Conservation (phyloP, 2,329 filamentous ascomycete species). For the Phialophora expanda region DNA sequence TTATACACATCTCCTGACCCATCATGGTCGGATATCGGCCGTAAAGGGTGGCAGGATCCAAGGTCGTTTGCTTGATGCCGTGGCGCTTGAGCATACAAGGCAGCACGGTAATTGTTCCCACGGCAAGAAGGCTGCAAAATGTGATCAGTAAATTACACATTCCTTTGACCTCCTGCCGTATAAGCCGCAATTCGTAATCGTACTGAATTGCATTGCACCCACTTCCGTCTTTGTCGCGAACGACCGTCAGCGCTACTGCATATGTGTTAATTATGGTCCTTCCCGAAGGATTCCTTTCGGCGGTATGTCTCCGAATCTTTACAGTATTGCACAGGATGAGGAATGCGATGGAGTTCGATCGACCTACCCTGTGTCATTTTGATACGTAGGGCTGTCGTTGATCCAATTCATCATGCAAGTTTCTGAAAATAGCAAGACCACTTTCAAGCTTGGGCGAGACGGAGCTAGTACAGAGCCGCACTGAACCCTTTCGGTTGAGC, state of each 20-base stretch:
- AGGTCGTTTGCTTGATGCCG: background rate
- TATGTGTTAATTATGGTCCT: background rate
- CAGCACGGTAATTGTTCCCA: background rate
- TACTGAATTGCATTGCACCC: background rate
- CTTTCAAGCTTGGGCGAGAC: background rate
- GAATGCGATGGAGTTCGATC: background rate
- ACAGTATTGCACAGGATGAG: background rate
- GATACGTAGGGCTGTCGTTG: background rate
- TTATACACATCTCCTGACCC: background rate
- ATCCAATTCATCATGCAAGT: background rate
- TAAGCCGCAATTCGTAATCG: background rate
- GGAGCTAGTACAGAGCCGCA: background rate
- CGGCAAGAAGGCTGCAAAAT: constrained; percentile 5
- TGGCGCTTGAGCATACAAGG: background rate
- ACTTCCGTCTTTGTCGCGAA: background rate
- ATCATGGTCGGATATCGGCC: background rate
- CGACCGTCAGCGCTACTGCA: constrained; percentile 8
- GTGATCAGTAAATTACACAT: constrained; percentile 2
- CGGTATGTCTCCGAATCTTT: constrained; percentile 15
- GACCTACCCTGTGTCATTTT: background rate
- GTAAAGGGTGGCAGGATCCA: background rate
- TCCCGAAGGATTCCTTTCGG: no score
- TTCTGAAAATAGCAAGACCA: background rate
- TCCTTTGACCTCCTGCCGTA: constrained; percentile 8
- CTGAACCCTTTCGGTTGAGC: background rate